These are phyloP conservation scores for Babesia ovata DNA, from an alignment of 169 alveolate species.

Conservation along the genomic window DNA sequence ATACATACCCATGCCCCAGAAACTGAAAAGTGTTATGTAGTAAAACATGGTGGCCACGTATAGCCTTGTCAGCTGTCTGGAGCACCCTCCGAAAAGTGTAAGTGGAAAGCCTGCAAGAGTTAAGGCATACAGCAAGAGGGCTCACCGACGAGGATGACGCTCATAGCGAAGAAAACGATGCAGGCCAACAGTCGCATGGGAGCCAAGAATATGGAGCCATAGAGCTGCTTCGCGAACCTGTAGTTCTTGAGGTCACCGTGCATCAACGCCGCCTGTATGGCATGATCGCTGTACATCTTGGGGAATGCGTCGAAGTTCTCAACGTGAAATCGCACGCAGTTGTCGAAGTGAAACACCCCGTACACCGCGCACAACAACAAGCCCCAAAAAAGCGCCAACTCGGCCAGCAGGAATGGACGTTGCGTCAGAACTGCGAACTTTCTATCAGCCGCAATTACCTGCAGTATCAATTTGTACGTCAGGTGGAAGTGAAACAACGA, in stretches of 20 bases:
- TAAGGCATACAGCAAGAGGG: too few relatives aligned
- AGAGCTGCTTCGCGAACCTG: not conserved
- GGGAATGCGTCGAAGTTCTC: constrained; percentile 18
- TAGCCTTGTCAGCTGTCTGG: not conserved
- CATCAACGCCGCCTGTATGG: constrained; percentile 10
- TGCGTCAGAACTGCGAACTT: not conserved
- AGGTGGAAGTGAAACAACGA: not conserved
- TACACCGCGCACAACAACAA: not conserved
- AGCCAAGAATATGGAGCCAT: constrained; percentile 17
- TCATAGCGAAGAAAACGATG: not conserved
- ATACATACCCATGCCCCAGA: constrained; percentile 7
- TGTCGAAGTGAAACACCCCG: not conserved
- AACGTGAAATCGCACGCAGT: constrained; percentile 16
- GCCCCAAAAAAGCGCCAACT: constrained; percentile 4
- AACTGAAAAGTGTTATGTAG: not conserved
- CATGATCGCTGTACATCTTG: constrained; percentile 16
- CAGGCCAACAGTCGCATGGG: constrained; percentile 14
- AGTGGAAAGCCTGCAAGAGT: constrained; percentile 4
- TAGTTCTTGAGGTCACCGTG: constrained; percentile 33
- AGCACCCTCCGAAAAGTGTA: not conserved
- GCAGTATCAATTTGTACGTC: not conserved
- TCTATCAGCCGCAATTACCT: not conserved
- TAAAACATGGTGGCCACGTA: not conserved
- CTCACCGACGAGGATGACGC: not conserved
- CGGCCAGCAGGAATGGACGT: not conserved